These are phyloP conservation scores for Tetrahymena elliotti DNA, from an alignment of 73 alveolate genomes.

Conservation along the genomic window DNA sequence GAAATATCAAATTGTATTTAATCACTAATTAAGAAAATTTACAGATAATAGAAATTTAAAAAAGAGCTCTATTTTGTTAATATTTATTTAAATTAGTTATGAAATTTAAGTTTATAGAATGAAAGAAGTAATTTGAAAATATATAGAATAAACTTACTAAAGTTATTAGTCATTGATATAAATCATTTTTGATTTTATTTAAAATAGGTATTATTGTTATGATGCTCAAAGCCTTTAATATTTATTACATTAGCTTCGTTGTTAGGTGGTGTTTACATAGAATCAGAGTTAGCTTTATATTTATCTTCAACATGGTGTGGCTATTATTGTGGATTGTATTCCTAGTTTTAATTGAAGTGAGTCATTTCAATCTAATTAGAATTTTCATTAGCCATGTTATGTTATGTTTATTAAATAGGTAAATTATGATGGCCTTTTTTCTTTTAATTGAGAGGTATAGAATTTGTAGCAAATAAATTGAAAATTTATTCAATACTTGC, in stretches of 20 bases:
- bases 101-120: too few species aligned
- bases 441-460: not conserved
- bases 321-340: not conserved
- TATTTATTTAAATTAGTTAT: too few species aligned
- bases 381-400: not conserved
- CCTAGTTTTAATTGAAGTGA: not conserved
- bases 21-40: too few species aligned
- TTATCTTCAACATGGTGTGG: not conserved
- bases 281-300: not conserved
- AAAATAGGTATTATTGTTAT: not conserved
- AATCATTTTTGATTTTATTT: not conserved
- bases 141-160: too few species aligned
- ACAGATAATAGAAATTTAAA: too few species aligned
- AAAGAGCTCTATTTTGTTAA: too few species aligned
- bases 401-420: not conserved
- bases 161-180: too few species aligned
- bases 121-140: too few species aligned
- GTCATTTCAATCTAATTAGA: not conserved
- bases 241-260: not conserved
- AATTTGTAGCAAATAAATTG: conserved; percentile 42
- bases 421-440: not conserved
- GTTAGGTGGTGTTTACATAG: not conserved
- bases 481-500: conserved; percentile 48
- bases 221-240: not conserved
- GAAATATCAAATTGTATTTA: too few species aligned